Evolutionary conservation across 164 flowering plant genomes (phyloP).

Genomic region (Annona cherimola): DNA sequence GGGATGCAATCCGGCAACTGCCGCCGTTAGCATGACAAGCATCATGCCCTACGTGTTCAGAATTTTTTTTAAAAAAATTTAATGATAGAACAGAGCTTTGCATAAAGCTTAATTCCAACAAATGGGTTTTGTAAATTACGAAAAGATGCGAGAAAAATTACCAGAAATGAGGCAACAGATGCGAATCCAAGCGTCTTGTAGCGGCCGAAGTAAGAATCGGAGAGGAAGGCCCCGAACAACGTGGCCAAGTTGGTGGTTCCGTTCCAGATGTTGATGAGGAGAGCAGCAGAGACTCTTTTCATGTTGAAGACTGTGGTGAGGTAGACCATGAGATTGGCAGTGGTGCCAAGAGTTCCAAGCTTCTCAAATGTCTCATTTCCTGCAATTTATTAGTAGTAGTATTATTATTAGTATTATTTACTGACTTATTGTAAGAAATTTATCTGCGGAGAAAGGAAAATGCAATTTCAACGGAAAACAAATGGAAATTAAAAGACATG

Average conservation of each 20-base stretch:
- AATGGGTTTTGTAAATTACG: not conserved
- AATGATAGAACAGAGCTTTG: no score
- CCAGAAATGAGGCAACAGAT: constrained; percentile 58
- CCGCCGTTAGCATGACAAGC: constrained; percentile 58
- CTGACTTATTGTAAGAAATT: not conserved
- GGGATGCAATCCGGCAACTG: constrained; percentile 62
- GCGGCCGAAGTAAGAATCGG: constrained; percentile 83
- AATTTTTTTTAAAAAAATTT: no score
- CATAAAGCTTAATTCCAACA: no score
- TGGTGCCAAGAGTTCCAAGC: constrained; percentile 69
- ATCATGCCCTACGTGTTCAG: constrained; percentile 52
- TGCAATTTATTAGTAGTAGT: constrained; percentile 7
- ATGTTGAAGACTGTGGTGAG: constrained; percentile 72
- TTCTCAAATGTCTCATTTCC: constrained; percentile 95
- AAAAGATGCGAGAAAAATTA: constrained; percentile 13
- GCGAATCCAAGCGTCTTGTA: constrained; percentile 68
- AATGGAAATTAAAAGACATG: not conserved
- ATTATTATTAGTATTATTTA: no score
- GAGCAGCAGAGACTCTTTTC: constrained; percentile 58
- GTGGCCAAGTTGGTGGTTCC: constrained; percentile 76
- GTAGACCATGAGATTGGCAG: constrained; percentile 61
- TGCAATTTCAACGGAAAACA: not conserved
- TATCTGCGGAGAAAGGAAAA: not conserved
- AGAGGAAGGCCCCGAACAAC: constrained; percentile 69
- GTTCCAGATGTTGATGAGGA: constrained; percentile 50